These are phyloP conservation scores for Neofusicoccum sp. DNA, from an alignment of 2,329 filamentous ascomycete species.

Conservation along the genomic window DNA sequence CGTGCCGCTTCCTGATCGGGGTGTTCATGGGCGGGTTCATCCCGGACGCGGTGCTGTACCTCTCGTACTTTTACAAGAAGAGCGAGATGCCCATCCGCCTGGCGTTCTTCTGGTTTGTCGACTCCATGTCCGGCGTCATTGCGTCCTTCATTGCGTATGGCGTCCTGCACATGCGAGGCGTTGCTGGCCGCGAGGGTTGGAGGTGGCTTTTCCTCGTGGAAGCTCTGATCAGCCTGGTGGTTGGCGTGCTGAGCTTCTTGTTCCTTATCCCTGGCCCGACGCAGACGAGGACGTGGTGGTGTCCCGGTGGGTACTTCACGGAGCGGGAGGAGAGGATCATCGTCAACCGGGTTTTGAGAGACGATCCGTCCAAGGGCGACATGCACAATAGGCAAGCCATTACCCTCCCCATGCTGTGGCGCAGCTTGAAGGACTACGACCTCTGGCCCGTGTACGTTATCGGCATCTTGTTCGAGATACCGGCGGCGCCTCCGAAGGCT, in stretches of 20 bases:
- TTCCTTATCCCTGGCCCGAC: conserved; percentile 53
- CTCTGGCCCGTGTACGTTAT: conserved; percentile 48
- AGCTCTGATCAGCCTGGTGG: conserved; percentile 54
- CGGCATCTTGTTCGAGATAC: conserved; percentile 38
- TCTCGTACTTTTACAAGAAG: conserved; percentile 61
- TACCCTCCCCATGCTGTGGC: conserved; percentile 47
- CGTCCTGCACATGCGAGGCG: conserved; percentile 60
- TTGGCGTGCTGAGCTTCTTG: conserved; percentile 53
- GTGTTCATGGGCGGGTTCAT: conserved; percentile 59
- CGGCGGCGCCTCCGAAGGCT: conserved; percentile 28
- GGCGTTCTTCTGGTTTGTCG: conserved; percentile 66
- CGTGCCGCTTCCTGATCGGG: conserved; percentile 42
- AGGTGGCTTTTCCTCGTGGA: conserved; percentile 64
- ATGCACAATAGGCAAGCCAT: conserved; percentile 62
- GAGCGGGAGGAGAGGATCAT: conserved; percentile 69
- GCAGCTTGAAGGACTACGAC: conserved; percentile 54
- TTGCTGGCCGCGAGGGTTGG: conserved; percentile 58
- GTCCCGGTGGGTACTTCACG: conserved; percentile 64
- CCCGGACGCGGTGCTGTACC: conserved; percentile 63
- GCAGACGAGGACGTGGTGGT: conserved; percentile 61
- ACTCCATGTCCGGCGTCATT: conserved; percentile 56
- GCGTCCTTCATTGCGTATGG: conserved; percentile 51
- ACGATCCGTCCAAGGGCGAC: conserved; percentile 57
- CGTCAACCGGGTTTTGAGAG: conserved; percentile 60
- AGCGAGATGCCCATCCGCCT: conserved; percentile 62